Base-by-base conservation (phyloP, 108 stramenopile genomes). In the Nitzschia putrida region DNA sequence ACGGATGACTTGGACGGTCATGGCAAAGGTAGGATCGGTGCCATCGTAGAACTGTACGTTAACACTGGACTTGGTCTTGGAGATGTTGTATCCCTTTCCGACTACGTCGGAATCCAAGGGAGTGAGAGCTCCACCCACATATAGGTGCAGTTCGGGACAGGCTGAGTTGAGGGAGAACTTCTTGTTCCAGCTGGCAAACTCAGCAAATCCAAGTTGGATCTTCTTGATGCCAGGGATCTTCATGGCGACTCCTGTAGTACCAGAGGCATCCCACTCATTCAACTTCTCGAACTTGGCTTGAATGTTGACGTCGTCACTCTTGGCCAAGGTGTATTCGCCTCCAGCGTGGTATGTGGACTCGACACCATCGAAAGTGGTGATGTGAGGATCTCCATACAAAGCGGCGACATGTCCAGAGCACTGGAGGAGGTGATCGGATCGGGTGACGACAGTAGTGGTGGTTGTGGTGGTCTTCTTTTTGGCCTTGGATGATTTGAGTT, bases 351-450 rank as follows among this genome's bases (percentile, higher is more conserved):
- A 64, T 2, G 13, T 16, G 63, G 20, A 64, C 42, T 39, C 10
- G 21, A 13, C 21, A 3, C 44, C 21, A 8, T 64, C 63, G 47
- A 64, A 64, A 4, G 63, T 64, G 9, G 23, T 9, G 21, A 64
- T n/a, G 23, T 64, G 63, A 22, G 63, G 63, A 47, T 64, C 63
- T 21, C 63, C 63, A 13, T 20, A 50, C 18, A 50, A 16, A 3
- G 1, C 3, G 20, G 18, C 49, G 20, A 50, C 49, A 5, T 50
- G 5, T 50, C 49, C 49, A 3, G 49, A 18, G 20, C 49, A 50
- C 20, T 18, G 3, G 16, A 16, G 18, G 16, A 50, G 49, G 49
- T 18, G 20, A 20, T 34, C 29, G 29, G 29, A 34, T 34, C 29
- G 29, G 29, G 3, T 34, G 29, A n/a, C n/a, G n/a, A n/a, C n/a